Evolutionary conservation across 257 asterid genomes (phyloP).

Genomic region (Ilex aquifolium): DNA sequence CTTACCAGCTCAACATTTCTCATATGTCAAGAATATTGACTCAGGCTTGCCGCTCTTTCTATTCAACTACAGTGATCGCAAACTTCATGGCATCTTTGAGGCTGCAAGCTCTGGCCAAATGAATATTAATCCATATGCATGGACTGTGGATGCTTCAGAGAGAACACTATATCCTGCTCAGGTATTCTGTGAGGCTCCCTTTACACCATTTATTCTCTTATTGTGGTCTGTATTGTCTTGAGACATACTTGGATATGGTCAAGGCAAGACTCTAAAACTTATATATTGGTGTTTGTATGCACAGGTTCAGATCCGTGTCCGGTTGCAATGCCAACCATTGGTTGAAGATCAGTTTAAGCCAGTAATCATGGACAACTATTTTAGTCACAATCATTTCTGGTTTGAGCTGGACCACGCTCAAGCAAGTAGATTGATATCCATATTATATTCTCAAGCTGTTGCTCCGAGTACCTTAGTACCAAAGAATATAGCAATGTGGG

Average conservation of each 20-base stretch:
- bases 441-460: slow-evolving; percentile 39
- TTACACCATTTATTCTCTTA: slow-evolving; percentile 12
- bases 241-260: too few relatives aligned
- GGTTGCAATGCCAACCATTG: slow-evolving; percentile 50
- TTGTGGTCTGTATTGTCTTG: neutral
- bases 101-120: slow-evolving; percentile 76
- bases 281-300: slow-evolving; percentile 18
- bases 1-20: slow-evolving; percentile 56
- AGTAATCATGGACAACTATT: slow-evolving; percentile 66
- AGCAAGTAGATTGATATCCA: slow-evolving; percentile 53
- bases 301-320: slow-evolving; percentile 68
- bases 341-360: slow-evolving; percentile 62
- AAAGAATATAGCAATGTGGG: slow-evolving; percentile 21
- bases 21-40: slow-evolving; percentile 62
- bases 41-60: slow-evolving; percentile 80
- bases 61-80: slow-evolving; percentile 62
- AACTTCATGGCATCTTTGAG: slow-evolving; percentile 71
- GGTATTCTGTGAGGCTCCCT: slow-evolving; percentile 33
- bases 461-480: slow-evolving; percentile 33
- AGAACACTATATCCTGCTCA: slow-evolving; percentile 76
- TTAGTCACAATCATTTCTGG: slow-evolving; percentile 47
- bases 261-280: neutral
- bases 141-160: slow-evolving; percentile 74
- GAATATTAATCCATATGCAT: slow-evolving; percentile 75
- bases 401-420: slow-evolving; percentile 88